Percentiles rank a stretch among this genome's conserved stretches.
phyloP scores from a whole-genome alignment of 768 basidiomycete genomes.

The Rhodotorula sphaerocarpa region DNA sequence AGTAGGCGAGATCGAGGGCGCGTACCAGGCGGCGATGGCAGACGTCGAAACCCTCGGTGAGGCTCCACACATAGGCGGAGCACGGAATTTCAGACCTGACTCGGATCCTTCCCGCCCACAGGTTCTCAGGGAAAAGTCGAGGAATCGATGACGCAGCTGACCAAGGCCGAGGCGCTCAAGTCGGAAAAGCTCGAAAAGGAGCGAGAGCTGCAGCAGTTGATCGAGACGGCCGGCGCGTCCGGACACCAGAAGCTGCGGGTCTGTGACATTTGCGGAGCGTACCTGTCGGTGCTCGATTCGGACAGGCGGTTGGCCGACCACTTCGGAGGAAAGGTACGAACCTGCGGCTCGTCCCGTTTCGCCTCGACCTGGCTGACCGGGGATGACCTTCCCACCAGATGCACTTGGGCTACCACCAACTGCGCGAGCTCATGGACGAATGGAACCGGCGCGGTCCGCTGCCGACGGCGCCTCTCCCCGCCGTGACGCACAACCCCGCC shows the following conservation, averaged over 20 bases:
- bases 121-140: conserved; percentile 99
- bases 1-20: conserved; percentile 97
- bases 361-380: not conserved
- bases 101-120: conserved; percentile 41
- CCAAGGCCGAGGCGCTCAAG: conserved; percentile 94
- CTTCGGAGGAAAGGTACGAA: conserved; percentile 91
- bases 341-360: not conserved
- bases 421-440: conserved; percentile 83
- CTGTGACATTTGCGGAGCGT: conserved; percentile 99
- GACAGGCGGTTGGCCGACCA: conserved; percentile 98
- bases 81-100: too few relatives aligned
- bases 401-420: conserved; percentile 97
- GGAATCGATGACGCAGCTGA: conserved; percentile 95
- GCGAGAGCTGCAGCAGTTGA: conserved; percentile 90
- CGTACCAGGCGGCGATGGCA: conserved; percentile 96
- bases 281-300: conserved; percentile 92
- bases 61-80: conserved; percentile 29
- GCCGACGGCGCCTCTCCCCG: conserved; percentile 27
- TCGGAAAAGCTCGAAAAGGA: conserved; percentile 93
- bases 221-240: conserved; percentile 95
- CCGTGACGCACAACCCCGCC: not conserved
- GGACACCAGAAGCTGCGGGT: conserved; percentile 99
- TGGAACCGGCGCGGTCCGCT: conserved; percentile 45
- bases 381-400: conserved; percentile 52
- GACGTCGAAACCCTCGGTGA: conserved; percentile 88